These are phyloP conservation scores for Pleurotus tuoliensis DNA, from an alignment of 768 basidiomycete species.

Conservation along the genomic window DNA sequence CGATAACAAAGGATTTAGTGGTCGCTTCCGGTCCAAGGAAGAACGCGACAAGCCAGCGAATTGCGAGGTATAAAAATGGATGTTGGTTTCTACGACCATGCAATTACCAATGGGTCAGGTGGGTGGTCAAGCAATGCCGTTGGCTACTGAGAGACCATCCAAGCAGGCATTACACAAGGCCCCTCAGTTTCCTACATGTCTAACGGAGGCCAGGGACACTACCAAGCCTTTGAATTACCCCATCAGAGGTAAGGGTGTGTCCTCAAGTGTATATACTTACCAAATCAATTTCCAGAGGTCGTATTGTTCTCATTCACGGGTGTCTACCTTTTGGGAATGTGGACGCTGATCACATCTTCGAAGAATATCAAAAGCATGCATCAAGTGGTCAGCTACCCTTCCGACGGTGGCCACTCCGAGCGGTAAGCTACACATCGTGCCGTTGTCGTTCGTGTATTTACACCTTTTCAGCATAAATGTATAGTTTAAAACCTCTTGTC, in stretches of 20 bases:
- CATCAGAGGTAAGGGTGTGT: constrained; percentile 31
- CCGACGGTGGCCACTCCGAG: constrained; percentile 67
- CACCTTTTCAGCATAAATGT: constrained; percentile 64
- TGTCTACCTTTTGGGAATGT: constrained; percentile 29
- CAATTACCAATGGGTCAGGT: constrained; percentile 29
- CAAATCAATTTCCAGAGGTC: constrained; percentile 39
- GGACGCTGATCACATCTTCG: constrained; percentile 59
- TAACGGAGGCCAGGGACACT: constrained; percentile 19
- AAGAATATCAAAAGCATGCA: constrained; percentile 66
- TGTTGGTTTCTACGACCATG: constrained; percentile 26
- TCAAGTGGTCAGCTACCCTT: constrained; percentile 51
- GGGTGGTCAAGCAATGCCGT: constrained; percentile 12
- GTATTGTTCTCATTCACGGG: constrained; percentile 54
- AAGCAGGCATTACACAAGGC: constrained; percentile 26
- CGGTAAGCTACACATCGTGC: constrained; percentile 36
- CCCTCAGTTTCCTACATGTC: constrained; percentile 18
- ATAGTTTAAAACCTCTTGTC: constrained; percentile 5
- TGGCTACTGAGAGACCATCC: neutral
- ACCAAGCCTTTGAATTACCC: constrained; percentile 51
- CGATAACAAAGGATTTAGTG: constrained; percentile 13
- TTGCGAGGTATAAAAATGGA: constrained; percentile 29
- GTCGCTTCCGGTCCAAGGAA: constrained; percentile 14
- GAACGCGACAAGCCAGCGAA: constrained; percentile 28
- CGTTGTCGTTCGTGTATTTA: neutral
- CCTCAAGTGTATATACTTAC: no score